phyloP scores from a whole-genome alignment of 352 stramenopile species.

The Pythium sukuiense region DNA sequence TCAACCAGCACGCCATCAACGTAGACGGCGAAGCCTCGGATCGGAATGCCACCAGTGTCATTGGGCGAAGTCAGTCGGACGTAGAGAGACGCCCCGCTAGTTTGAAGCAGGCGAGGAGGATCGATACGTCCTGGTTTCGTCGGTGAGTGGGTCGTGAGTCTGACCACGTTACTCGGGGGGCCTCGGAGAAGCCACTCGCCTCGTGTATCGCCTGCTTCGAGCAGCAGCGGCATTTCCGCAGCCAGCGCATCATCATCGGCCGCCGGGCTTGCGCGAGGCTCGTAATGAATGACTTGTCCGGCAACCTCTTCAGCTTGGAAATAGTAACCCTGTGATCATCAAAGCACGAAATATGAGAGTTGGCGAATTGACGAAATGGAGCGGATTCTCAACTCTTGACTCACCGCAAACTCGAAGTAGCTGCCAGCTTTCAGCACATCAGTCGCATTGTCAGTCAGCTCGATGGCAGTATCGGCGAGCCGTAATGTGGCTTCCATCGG shows the following conservation, averaged over 20 bases:
- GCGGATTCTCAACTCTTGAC: not conserved
- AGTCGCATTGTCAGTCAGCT: conserved; percentile 14
- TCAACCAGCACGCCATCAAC: conserved; percentile 16
- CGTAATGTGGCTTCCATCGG: conserved; percentile 29
- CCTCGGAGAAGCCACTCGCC: conserved; percentile 33
- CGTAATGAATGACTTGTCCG: conserved; percentile 7
- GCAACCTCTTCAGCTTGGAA: conserved; percentile 33
- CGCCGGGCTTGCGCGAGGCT: not conserved
- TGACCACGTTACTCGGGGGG: conserved; percentile 29
- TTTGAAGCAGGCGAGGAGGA: conserved; percentile 22
- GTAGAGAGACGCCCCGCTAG: conserved; percentile 47
- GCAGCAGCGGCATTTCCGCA: conserved; percentile 12
- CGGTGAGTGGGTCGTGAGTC: conserved; percentile 32
- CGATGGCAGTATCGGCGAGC: conserved; percentile 29
- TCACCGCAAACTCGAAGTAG: conserved; percentile 58
- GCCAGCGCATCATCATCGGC: not conserved
- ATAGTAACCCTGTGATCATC: conserved; percentile 33
- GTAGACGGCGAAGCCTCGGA: conserved; percentile 26
- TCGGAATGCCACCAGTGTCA: conserved; percentile 49
- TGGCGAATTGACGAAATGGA: too few species aligned
- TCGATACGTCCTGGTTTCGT: conserved; percentile 35
- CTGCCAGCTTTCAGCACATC: not conserved
- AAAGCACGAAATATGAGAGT: too few species aligned
- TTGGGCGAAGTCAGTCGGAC: conserved; percentile 47
- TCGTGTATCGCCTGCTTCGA: not conserved